Base-by-base conservation (phyloP, 2,329 filamentous ascomycete species). In the Fusarium nurragi region DNA sequence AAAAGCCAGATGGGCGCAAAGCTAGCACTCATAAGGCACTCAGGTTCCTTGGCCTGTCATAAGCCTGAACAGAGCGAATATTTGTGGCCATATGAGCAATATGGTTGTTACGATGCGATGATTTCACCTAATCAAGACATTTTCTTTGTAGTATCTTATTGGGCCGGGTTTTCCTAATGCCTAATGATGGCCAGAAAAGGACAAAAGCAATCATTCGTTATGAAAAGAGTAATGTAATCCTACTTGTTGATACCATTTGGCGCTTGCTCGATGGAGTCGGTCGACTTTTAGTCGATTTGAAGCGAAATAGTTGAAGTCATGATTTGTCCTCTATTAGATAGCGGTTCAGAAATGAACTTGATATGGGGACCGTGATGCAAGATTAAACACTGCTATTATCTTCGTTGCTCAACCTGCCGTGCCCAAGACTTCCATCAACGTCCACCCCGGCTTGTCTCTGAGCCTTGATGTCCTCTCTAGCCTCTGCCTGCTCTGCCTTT, bases 11-110 rank as follows among this genome's bases (percentile, higher is more conserved):
- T 12, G 64, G 70, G 25, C 75, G 72, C 16, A 80, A 79, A 70
- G 78, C 76, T 3, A 81, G 79, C 54, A 83, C 77, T 46, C 77
- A 79, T 9, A 86, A 86, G 71, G 84, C 84, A 8, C 77, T 85
- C 49, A 85, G 83, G 71, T 85, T 84, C 69, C 75, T 86, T 2
- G 83, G 83, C 0, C 72, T 85, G 40, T 78, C 79, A 12, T 67
- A 28, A 67, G 40, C 23, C 23, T 9, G 22, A 12, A 19, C 34
- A 18, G 28, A 26, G 38, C 7, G 16, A 32, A 58, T 54, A 14
- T 41, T 14, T 19, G 22, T 46, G 28, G 32, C 32, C 37, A 37
- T 54, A 13, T 30, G 18, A 26, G 26, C 14, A n/a, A 16, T 18
- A 34, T 56, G 59, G 54, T 21, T 22, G 23, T 67, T 21, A 71